Base-by-base conservation (phyloP, 2,329 filamentous ascomycete genomes). In the Bipolaris sorokiniana region DNA sequence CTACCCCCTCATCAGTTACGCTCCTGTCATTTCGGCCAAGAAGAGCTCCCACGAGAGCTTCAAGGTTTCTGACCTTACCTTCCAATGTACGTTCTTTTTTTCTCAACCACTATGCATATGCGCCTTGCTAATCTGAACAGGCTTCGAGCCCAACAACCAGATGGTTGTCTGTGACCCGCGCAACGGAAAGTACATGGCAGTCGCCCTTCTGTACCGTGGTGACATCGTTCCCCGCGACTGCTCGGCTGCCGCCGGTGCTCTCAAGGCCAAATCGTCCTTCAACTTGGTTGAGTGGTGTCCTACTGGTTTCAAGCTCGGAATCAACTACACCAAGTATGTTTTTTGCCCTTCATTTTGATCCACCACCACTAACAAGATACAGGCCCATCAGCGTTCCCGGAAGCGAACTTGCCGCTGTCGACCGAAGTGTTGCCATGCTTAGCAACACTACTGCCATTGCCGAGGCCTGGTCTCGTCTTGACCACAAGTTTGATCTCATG, bases 351-450 rank as follows among this genome's bases (percentile, higher is more conserved):
- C 7, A 6, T 41, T 28, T 18, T n/a, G 2, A 2, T 15, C 5
- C 15, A 13, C 28, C 26, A 2, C 37, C 13, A 11, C 40, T 46
- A 45, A 46, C 37, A 46, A 62, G 66, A 63, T 72, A 96, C 84
- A 91, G 93, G 78, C 95, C 94, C 69, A 88, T 96, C 83, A 90
- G 91, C 82, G 93, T 97, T 56, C 95, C 92, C 72, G 96, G 97
- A 81, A 94, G 94, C 75, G 95, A 98, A 78, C 88, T 98, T 63
- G 94, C 95, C 81, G 93, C 96, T 84, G 94, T 98, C 80, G 91
- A 95, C 87, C 94, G 95, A 76, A 94, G 94, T 81, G 94, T 98
- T 68, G 86, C 86, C 61, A 90, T 90, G 88, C 81, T 90, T 70
- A 89, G 86, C 81, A 90, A 90, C 83, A 90, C 88, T 56, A 90